These are phyloP conservation scores for Flaveria brownii DNA, from an alignment of 129 eudicot genomes.

Conservation along the genomic window DNA sequence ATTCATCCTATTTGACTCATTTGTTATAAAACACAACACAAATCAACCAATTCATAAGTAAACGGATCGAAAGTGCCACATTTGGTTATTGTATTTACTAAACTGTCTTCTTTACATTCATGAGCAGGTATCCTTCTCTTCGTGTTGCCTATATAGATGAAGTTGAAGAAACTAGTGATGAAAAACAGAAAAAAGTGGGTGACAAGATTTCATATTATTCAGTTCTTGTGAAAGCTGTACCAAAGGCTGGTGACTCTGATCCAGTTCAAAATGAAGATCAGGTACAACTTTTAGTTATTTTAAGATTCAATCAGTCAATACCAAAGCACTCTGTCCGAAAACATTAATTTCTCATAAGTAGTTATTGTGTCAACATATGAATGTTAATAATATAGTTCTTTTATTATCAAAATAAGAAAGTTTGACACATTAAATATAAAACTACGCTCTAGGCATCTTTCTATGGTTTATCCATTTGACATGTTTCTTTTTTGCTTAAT, in stretches of 20 bases:
- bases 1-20: not conserved
- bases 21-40: not conserved
- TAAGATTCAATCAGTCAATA: not conserved
- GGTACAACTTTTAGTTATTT: constrained; percentile 39
- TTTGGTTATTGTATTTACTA: not conserved
- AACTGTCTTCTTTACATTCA: constrained; percentile 16
- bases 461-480: not conserved
- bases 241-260: constrained; percentile 72
- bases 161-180: constrained; percentile 73
- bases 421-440: not conserved
- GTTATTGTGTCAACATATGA: not conserved
- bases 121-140: constrained; percentile 82
- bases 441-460: not conserved
- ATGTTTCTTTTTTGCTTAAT: not conserved
- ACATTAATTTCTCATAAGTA: not conserved
- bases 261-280: constrained; percentile 78
- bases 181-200: constrained; percentile 46
- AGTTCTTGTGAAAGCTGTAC: constrained; percentile 86
- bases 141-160: constrained; percentile 91
- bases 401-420: not conserved
- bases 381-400: not conserved
- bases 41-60: not conserved
- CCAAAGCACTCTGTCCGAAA: not conserved
- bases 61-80: not conserved
- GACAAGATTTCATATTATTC: constrained; percentile 74